Evolutionary conservation across 1,284 basidiomycete species (phyloP).

Genomic region (Irpex sp.): DNA sequence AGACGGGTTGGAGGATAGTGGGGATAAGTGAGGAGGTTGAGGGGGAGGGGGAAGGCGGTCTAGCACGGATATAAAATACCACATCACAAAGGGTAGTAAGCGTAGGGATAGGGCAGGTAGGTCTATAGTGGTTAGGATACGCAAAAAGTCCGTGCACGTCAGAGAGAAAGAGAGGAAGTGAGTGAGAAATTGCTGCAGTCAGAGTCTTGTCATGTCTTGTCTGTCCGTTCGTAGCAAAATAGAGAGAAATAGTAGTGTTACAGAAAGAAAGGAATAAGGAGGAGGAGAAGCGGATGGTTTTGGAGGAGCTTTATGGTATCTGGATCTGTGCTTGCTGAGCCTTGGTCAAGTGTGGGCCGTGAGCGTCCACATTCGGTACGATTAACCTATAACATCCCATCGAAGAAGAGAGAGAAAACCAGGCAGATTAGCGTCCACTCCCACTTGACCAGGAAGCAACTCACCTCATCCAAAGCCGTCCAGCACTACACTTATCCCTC

Average conservation of each 20-base stretch:
- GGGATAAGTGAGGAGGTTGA: neutral
- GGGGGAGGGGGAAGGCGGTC: neutral
- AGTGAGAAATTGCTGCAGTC: neutral
- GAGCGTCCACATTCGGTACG: constrained; percentile 6
- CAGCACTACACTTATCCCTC: constrained; percentile 54
- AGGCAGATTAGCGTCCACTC: neutral
- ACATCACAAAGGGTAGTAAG: neutral
- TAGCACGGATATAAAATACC: neutral
- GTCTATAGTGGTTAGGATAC: neutral
- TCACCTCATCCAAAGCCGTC: constrained; percentile 64
- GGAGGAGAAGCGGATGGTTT: neutral
- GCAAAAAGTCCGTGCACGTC: neutral
- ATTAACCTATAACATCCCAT: constrained; percentile 6
- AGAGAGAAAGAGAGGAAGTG: neutral
- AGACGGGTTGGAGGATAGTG: neutral
- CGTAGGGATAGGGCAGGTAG: too few relatives aligned
- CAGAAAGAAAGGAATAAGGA: neutral
- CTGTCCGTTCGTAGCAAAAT: neutral
- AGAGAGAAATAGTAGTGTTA: neutral
- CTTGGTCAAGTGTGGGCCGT: neutral
- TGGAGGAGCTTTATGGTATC: neutral
- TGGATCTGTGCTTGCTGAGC: neutral
- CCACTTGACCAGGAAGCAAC: constrained; percentile 11
- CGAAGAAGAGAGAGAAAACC: neutral
- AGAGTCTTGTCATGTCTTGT: neutral